Percentiles rank a stretch among this genome's conserved stretches.
phyloP scores from a whole-genome alignment of 208 protist genomes.

The Acanthamoeba rhysodes region DNA sequence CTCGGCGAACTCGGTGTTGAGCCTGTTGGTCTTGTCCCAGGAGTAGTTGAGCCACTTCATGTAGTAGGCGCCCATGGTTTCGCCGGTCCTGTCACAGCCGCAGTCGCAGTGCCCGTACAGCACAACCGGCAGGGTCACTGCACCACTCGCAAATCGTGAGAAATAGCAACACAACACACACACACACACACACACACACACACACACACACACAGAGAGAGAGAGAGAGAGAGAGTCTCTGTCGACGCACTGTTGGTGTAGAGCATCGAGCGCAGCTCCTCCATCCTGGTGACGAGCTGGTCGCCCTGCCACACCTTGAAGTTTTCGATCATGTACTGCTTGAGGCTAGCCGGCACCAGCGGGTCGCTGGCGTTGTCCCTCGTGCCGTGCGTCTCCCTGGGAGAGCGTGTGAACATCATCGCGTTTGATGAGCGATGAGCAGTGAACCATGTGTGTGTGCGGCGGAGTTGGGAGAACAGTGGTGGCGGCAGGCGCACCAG shows the following conservation, averaged over 20 bases:
- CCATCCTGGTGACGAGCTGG: constrained; percentile 18
- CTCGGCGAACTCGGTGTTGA: constrained; percentile 62
- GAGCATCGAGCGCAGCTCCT: not conserved
- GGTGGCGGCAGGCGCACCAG: not conserved
- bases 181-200: no score
- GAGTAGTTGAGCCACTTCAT: constrained; percentile 55
- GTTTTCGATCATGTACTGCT: constrained; percentile 40
- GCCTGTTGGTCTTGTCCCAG: constrained; percentile 19
- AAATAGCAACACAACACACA: no score
- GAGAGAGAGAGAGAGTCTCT: no score
- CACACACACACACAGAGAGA: not conserved
- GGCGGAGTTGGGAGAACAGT: not conserved
- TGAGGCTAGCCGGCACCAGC: not conserved
- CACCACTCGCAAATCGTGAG: not conserved
- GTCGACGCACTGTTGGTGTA: not conserved
- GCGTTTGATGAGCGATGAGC: not conserved
- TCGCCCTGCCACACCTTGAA: constrained; percentile 41
- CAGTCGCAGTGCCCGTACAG: constrained; percentile 55
- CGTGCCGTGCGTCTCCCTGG: constrained; percentile 40
- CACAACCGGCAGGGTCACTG: constrained; percentile 19
- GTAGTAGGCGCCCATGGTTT: constrained; percentile 49
- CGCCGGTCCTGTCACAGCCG: constrained; percentile 48
- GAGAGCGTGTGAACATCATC: not conserved
- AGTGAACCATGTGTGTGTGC: no score
- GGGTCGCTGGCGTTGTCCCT: not conserved